Conservation (phyloP, 2,329 filamentous ascomycete genomes). For the Cercospora sojina region DNA sequence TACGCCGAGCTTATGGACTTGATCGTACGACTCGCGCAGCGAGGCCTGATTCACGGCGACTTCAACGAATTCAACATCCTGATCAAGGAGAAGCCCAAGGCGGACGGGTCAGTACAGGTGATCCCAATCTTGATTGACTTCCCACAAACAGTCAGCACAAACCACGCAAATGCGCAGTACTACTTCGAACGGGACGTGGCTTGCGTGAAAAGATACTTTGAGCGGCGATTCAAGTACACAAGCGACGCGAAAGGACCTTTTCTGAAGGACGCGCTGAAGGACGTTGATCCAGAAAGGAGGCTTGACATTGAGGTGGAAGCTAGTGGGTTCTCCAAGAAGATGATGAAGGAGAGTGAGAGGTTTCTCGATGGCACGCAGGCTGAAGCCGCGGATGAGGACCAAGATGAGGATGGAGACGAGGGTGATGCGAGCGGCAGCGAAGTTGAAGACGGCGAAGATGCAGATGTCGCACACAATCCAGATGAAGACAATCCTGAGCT, state of each 20-base stretch:
- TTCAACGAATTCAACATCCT: constrained; percentile 99
- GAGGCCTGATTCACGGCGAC: constrained; percentile 93
- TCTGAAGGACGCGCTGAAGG: constrained; percentile 79
- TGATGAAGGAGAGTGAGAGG: constrained; percentile 87
- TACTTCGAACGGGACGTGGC: constrained; percentile 96
- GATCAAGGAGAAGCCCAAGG: constrained; percentile 65
- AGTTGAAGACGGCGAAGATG: constrained; percentile 19
- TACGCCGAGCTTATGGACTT: constrained; percentile 90
- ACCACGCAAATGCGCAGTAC: constrained; percentile 89
- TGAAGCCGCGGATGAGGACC: constrained; percentile 42
- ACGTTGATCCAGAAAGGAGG: constrained; percentile 64
- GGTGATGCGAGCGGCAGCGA: constrained; percentile 15
- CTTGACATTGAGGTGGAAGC: constrained; percentile 88
- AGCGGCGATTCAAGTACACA: constrained; percentile 82
- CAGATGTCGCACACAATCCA: constrained; percentile 20
- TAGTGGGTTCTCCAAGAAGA: constrained; percentile 94
- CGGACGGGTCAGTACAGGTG: constrained; percentile 50
- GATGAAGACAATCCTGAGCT: constrained; percentile 29
- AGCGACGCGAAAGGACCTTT: constrained; percentile 79
- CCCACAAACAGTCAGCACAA: constrained; percentile 95
- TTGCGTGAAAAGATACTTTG: constrained; percentile 93
- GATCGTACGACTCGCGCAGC: constrained; percentile 77
- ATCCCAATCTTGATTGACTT: constrained; percentile 93
- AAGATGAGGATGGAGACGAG: constrained; percentile 42
- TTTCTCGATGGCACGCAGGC: constrained; percentile 73